phyloP scores from a whole-genome alignment of 208 protist species.

The Naegleria gruberi region DNA sequence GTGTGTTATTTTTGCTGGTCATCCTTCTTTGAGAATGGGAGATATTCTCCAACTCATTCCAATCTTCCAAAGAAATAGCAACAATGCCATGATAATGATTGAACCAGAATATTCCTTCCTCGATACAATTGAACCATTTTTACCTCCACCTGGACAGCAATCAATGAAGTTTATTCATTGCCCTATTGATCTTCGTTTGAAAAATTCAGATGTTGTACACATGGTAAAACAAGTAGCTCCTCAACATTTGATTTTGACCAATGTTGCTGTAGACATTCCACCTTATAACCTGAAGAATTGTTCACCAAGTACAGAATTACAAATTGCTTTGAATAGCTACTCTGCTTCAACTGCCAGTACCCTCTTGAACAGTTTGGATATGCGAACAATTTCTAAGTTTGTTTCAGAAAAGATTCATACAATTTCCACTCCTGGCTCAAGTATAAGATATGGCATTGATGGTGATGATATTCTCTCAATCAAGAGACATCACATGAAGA shows the following conservation, averaged over 20 bases:
- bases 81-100: not conserved
- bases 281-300: not conserved
- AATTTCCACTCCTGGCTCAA: not conserved
- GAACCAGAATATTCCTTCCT: not conserved
- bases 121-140: not conserved
- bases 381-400: not conserved
- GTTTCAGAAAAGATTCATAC: not conserved
- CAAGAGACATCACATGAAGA: not conserved
- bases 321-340: not conserved
- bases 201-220: not conserved
- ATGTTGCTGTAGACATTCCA: not conserved
- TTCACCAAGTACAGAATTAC: not conserved
- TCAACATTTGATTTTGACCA: not conserved
- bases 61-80: not conserved
- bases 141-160: too few relatives aligned
- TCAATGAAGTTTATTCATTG: not conserved
- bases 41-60: conserved; percentile 2
- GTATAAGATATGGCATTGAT: not conserved
- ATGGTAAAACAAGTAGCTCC: not conserved
- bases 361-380: not conserved
- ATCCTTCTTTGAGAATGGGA: not conserved
- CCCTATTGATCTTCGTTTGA: conserved; percentile 17
- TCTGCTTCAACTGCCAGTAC: not conserved
- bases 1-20: conserved; percentile 8
- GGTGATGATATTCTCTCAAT: not conserved